Evolutionary conservation across 164 flowering plant species (phyloP), one percentile per base, ranked within the genome.

Genomic region (Vitis rupestris): DNA sequence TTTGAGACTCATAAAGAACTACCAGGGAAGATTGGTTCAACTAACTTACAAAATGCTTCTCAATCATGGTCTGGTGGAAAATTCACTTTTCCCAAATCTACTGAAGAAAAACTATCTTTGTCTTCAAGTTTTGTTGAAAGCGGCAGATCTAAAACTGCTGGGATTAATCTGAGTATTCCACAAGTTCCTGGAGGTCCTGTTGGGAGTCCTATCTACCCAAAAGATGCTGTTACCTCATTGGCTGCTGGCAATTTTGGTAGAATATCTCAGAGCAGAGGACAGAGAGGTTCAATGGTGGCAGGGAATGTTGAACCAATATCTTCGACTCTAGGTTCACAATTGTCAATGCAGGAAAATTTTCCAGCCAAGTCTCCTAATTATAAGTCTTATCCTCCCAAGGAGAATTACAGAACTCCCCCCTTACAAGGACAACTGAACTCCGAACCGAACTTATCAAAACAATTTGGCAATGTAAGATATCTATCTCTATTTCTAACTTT

Each of bases 381-480:
- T 48, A 75, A 74, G 47, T 62, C 71, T 61, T 68, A 66, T 62
- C 69, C 75, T 59, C 64, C 61, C 23, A 80, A 68, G 59, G 83
- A 70, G 68, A 65, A 71, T 54, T 58, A 51, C 59, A 80, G 72
- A 61, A 63, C 55, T 69, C 48, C 73, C 37, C 66, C 77, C 2
- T 56, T 66, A 12, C 61, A 80, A 8, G 76, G 73, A 69, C 59
- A 64, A 63, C 52, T 61, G 70, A 78, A 62, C 52, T 71, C 80
- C 31, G 90, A 80, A 67, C 86, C 79, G 55, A 85, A 79, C 52
- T 70, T 83, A 48, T 82, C 91, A 50, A 89, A 82, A 70, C 87
- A 87, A 55, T 82, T 79, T 61, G 76, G 81, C 66, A 90, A 83
- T 85, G 98, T 93, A 86, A 80, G 64, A 70, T 47, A 23, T 49